A percentile compares a stretch with the other conserved stretches of the same genome.
phyloP scores from a whole-genome alignment of 148 eudicot genomes.

The Spergularia marina region DNA sequence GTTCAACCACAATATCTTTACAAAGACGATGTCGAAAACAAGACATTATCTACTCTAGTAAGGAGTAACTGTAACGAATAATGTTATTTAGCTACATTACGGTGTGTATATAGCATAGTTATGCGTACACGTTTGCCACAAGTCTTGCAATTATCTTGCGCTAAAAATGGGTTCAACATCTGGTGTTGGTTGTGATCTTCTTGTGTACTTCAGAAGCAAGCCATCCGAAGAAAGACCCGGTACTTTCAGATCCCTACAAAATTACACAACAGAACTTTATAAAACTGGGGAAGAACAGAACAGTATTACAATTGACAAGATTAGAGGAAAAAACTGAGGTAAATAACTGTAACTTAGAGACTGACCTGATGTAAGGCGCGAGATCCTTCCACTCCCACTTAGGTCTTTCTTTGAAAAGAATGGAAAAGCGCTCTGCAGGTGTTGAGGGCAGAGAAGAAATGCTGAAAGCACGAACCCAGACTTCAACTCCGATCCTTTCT shows the following conservation, averaged over 20 bases:
- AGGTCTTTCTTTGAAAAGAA: conserved; percentile 65
- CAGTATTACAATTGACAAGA: neutral
- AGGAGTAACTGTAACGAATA: too few species aligned
- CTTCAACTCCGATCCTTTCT: conserved; percentile 76
- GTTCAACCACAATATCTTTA: too few species aligned
- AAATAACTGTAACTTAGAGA: neutral
- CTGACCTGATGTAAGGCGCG: conserved; percentile 82
- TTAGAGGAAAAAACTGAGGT: neutral
- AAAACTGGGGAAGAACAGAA: neutral
- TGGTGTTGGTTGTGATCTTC: conserved; percentile 80
- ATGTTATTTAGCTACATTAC: too few species aligned
- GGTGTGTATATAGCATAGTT: neutral
- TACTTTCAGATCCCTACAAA: conserved; percentile 73
- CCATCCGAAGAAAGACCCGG: conserved; percentile 93
- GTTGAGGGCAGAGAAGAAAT: conserved; percentile 70
- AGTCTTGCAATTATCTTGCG: conserved; percentile 51
- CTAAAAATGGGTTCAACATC: conserved; percentile 78
- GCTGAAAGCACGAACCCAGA: conserved; percentile 65
- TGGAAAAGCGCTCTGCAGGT: conserved; percentile 79
- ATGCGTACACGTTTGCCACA: neutral
- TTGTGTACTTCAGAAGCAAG: conserved; percentile 85
- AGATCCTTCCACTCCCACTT: conserved; percentile 98
- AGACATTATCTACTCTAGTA: too few species aligned
- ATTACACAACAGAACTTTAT: conserved; percentile 13
- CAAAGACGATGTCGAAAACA: too few species aligned